Evolutionary conservation across 352 stramenopile genomes (phyloP), one percentile per base, ranked within the genome.

Genomic region (Pythium brachiatum): DNA sequence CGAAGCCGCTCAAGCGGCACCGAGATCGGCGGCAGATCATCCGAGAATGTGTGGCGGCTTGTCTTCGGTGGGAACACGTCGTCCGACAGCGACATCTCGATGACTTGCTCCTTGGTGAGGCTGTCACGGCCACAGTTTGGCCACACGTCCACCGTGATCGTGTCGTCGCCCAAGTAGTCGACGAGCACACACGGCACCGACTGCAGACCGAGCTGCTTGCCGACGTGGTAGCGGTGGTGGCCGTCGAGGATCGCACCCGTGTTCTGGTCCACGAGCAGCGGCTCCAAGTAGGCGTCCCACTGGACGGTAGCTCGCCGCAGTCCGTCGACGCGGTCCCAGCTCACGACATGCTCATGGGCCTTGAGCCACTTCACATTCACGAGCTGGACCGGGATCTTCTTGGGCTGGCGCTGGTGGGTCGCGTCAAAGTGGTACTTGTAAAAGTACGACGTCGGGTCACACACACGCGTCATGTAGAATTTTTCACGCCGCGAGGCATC

Each of bases 371-470:
- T 48, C 21, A 95, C 59, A 3, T 78, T 69, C 12, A 80, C 86
- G 13, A 93, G 44, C 51, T 83, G 70, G 25, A 95, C 78, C 5
- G 26, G 58, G 15, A 81, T 60, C 36, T 85, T 86, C 60, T 87
- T 88, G 6, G 86, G 86, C 50, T 84, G 74, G 3, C 84, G 83
- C 60, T 88, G 75, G 18, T 75, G 81, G 21, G 64, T 76, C 39
- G 81, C 77, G 50, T 93, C 81, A 43, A 95, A 91, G 62, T 85
- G 83, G 76, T 90, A 95, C 72, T 95, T 95, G 86, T 90, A 95
- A 25, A 95, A 95, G 68, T 95, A 95, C 41, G 86, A 95, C 34
- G 86, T 95, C n/a, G 86, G 86, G 51, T 95, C 86, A 29, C 81
- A 81, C 38, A 95, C 84, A 55, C 86, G 86, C 53, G 84, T 92